Percentiles rank a stretch among this genome's conserved stretches.
Conservation (phyloP, 2,329 filamentous ascomycete genomes). For the Sclerotinia sclerotiorum region DNA sequence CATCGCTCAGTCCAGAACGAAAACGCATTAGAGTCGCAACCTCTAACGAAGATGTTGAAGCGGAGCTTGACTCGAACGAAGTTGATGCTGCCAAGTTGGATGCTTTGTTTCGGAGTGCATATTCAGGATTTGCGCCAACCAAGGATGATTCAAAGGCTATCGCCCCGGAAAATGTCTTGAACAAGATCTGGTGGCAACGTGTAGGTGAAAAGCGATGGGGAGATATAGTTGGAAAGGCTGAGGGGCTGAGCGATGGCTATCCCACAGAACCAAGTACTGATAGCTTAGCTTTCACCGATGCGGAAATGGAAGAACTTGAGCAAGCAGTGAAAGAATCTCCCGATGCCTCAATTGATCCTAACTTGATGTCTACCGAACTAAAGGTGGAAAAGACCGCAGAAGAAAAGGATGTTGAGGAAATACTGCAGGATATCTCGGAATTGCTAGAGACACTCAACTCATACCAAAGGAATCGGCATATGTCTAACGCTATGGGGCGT, state of each 20-base stretch:
- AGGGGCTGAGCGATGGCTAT: slow-evolving; percentile 25
- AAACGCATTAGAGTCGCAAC: slow-evolving; percentile 73
- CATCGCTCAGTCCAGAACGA: slow-evolving; percentile 53
- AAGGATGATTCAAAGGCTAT: slow-evolving; percentile 72
- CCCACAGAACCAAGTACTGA: slow-evolving; percentile 14
- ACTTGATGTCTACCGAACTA: slow-evolving; percentile 41
- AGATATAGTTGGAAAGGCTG: slow-evolving; percentile 52
- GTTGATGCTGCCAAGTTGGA: slow-evolving; percentile 68
- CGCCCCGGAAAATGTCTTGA: slow-evolving; percentile 65
- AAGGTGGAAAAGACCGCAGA: slow-evolving; percentile 53
- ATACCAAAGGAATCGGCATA: slow-evolving; percentile 75
- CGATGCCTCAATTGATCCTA: slow-evolving; percentile 57
- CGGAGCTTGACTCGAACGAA: slow-evolving; percentile 49
- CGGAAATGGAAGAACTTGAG: slow-evolving; percentile 43
- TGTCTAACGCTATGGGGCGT: slow-evolving; percentile 62
- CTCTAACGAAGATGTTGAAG: slow-evolving; percentile 58
- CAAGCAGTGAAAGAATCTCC: slow-evolving; percentile 60
- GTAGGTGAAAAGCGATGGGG: slow-evolving; percentile 65
- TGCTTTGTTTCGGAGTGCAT: slow-evolving; percentile 71
- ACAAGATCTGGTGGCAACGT: slow-evolving; percentile 75
- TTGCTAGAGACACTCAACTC: slow-evolving; percentile 75
- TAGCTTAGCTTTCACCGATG: slow-evolving; percentile 28
- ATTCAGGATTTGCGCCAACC: slow-evolving; percentile 76
- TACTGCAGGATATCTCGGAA: slow-evolving; percentile 72
- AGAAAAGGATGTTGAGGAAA: slow-evolving; percentile 64